These are phyloP conservation scores for Cryoendolithus antarcticus DNA, from an alignment of 2,329 filamentous ascomycete genomes.

Conservation along the genomic window DNA sequence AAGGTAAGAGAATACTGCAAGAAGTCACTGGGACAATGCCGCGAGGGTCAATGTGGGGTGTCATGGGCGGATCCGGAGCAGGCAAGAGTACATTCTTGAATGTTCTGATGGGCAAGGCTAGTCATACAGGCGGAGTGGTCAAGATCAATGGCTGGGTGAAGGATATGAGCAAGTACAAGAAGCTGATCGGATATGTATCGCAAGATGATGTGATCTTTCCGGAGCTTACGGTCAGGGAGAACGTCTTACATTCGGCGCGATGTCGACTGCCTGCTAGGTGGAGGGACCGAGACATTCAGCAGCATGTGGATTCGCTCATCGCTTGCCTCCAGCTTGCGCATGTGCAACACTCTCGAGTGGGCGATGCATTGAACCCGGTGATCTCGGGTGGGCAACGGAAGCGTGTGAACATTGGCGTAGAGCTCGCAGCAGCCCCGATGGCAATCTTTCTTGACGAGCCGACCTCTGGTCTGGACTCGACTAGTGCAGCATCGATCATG, in stretches of 20 bases:
- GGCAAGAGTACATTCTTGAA: slow-evolving; percentile 50
- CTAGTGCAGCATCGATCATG: slow-evolving; percentile 45
- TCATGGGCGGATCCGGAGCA: slow-evolving; percentile 50
- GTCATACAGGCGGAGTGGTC: slow-evolving; percentile 37
- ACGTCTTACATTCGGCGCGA: slow-evolving; percentile 47
- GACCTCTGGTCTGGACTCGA: slow-evolving; percentile 34
- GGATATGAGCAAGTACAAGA: slow-evolving; percentile 41
- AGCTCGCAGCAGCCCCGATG: slow-evolving; percentile 45
- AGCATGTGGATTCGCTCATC: slow-evolving; percentile 44
- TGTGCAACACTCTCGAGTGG: slow-evolving; percentile 40
- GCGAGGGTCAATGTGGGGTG: slow-evolving; percentile 41
- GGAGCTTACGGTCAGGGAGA: slow-evolving; percentile 49
- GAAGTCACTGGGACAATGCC: slow-evolving; percentile 50
- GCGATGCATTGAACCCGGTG: slow-evolving; percentile 38
- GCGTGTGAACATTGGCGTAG: slow-evolving; percentile 46
- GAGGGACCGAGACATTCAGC: slow-evolving; percentile 37
- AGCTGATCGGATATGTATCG: slow-evolving; percentile 50
- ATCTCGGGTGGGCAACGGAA: slow-evolving; percentile 48
- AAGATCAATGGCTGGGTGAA: slow-evolving; percentile 38
- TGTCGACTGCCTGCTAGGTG: slow-evolving; percentile 42
- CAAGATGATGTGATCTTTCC: slow-evolving; percentile 50
- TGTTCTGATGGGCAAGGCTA: slow-evolving; percentile 47
- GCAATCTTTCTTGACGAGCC: slow-evolving; percentile 26
- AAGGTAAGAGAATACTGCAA: slow-evolving; percentile 65
- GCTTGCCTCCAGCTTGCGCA: slow-evolving; percentile 42